Percentiles rank a stretch among this genome's conserved stretches.
These are phyloP conservation scores for Plasmodium sp. DNA, from an alignment of 169 alveolate species.

Conservation along the genomic window DNA sequence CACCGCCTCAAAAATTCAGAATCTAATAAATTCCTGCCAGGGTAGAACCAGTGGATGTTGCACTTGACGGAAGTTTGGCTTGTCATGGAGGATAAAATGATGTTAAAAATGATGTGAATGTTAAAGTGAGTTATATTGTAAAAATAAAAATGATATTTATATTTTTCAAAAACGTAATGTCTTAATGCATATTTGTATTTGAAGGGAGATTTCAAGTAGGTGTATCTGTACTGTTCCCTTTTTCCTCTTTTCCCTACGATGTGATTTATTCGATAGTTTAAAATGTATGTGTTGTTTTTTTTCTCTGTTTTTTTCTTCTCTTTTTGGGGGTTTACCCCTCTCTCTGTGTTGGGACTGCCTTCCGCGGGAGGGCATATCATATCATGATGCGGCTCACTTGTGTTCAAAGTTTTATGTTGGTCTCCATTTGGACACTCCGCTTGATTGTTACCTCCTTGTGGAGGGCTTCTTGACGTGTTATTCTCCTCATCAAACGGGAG, in stretches of 20 bases:
- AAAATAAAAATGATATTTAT: constrained; percentile 78
- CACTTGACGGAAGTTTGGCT: constrained; percentile 59
- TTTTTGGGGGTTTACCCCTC: neutral
- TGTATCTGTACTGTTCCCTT: constrained; percentile 83
- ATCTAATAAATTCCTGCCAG: constrained; percentile 35
- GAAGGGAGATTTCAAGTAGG: constrained; percentile 82
- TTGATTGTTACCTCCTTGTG: neutral
- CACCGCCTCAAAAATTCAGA: constrained; percentile 26
- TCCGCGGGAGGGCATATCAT: neutral
- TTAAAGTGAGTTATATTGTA: constrained; percentile 74
- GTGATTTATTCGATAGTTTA: constrained; percentile 34
- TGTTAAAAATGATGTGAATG: constrained; percentile 54
- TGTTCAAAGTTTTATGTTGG: neutral
- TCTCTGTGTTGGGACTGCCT: neutral
- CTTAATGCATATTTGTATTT: constrained; percentile 85
- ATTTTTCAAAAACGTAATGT: constrained; percentile 85
- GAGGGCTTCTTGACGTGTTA: neutral
- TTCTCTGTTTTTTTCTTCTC: neutral
- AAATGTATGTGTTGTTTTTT: neutral
- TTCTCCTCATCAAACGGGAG: neutral
- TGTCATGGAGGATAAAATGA: constrained; percentile 68
- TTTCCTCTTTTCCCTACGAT: constrained; percentile 45
- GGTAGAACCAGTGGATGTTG: constrained; percentile 51
- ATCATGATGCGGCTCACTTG: neutral
- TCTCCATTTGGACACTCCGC: neutral